These are phyloP conservation scores for Dactylella cylindrospora DNA, from an alignment of 2,329 filamentous ascomycete species.

Conservation along the genomic window DNA sequence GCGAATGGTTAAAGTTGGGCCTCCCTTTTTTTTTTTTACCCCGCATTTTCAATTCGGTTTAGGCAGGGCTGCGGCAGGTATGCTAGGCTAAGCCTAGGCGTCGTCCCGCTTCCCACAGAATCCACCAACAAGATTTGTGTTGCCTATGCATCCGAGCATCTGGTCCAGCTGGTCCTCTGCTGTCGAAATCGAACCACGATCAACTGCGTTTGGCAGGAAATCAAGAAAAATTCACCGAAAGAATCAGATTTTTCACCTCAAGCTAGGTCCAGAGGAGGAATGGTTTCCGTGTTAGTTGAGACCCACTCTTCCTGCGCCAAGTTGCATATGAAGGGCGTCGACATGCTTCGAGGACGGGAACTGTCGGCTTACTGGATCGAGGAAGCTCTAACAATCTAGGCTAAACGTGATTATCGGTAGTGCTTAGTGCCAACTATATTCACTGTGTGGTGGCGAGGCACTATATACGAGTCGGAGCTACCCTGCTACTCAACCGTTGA, in stretches of 20 bases:
- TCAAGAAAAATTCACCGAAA: conserved; percentile 27
- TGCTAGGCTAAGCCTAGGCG: too few relatives aligned
- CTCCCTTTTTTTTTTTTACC: conserved; percentile 21
- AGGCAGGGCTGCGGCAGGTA: conserved; percentile 41
- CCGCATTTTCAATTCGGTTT: conserved; percentile 44
- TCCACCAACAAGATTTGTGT: conserved; percentile 35
- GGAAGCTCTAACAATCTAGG: conserved; percentile 17
- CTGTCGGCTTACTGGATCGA: conserved; percentile 9
- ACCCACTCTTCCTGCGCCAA: conserved; percentile 13
- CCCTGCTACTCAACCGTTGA: conserved; percentile 6
- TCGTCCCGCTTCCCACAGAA: conserved; percentile 39
- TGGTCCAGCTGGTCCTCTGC: conserved; percentile 9
- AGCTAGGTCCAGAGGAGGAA: conserved; percentile 34
- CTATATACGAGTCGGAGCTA: not conserved
- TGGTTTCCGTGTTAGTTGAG: conserved; percentile 23
- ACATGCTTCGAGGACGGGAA: conserved; percentile 22
- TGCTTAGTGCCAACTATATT: conserved; percentile 3
- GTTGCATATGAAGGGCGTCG: conserved; percentile 14
- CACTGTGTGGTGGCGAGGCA: too few relatives aligned
- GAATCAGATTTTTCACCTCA: conserved; percentile 1
- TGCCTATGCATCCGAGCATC: conserved; percentile 14
- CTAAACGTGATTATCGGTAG: conserved; percentile 23
- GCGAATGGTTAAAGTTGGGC: conserved; percentile 22
- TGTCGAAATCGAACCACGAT: conserved; percentile 4
- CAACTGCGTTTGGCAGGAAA: conserved; percentile 16